Conservation (phyloP, 352 stramenopile species). For the Pythium sp. region DNA sequence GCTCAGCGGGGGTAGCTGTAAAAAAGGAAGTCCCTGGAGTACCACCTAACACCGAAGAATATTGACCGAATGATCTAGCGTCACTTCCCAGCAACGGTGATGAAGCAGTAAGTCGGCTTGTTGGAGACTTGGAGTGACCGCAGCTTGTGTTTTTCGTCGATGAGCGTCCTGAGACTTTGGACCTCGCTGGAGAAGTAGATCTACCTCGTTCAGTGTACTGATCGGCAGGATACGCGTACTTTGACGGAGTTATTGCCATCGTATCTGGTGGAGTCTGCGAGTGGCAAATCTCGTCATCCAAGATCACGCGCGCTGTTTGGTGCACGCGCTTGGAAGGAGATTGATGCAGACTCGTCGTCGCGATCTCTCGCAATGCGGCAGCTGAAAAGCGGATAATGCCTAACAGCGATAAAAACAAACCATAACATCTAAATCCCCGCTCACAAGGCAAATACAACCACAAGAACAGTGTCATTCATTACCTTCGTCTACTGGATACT, state of each 20-base stretch:
- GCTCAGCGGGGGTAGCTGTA: slow-evolving; percentile 30
- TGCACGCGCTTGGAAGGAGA: slow-evolving; percentile 60
- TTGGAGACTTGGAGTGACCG: slow-evolving; percentile 33
- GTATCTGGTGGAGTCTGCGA: neutral
- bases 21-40: slow-evolving; percentile 28
- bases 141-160: slow-evolving; percentile 20
- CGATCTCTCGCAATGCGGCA: slow-evolving; percentile 51
- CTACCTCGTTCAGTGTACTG: slow-evolving; percentile 3
- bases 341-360: slow-evolving; percentile 48
- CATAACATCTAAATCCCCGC: neutral
- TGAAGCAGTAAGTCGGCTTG: slow-evolving; percentile 22
- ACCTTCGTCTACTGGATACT: slow-evolving; percentile 69
- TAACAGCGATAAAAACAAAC: slow-evolving; percentile 2
- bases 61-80: slow-evolving; percentile 30
- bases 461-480: neutral
- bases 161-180: slow-evolving; percentile 1
- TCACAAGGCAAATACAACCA: neutral
- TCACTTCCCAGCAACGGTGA: slow-evolving; percentile 12
- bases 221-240: neutral
- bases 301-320: slow-evolving; percentile 62
- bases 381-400: slow-evolving; percentile 69
- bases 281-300: slow-evolving; percentile 44
- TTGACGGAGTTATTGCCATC: neutral
- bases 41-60: slow-evolving; percentile 24
- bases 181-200: slow-evolving; percentile 8